phyloP scores from a whole-genome alignment of 2,329 filamentous ascomycete species.

The Annulohypoxylon truncatum region DNA sequence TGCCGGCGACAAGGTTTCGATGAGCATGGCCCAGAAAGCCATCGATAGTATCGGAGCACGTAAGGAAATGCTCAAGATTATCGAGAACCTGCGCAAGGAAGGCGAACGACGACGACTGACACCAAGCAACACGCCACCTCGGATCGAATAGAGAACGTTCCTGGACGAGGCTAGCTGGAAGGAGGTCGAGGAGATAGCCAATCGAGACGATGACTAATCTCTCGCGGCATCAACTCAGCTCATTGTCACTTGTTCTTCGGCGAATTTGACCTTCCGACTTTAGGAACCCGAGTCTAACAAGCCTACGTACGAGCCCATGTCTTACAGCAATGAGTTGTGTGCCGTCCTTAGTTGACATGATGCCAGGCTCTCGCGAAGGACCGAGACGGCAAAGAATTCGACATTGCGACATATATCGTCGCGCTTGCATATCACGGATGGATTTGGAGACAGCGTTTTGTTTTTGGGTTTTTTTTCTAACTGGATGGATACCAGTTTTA shows the following conservation, averaged over 20 bases:
- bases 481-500: conserved; percentile 24
- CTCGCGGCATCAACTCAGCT: background rate
- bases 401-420: conserved; percentile 3
- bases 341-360: background rate
- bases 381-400: conserved; percentile 6
- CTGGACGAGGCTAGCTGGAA: background rate
- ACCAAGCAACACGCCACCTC: conserved; percentile 55
- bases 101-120: conserved; percentile 76
- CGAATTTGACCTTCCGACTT: background rate
- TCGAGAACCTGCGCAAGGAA: conserved; percentile 87
- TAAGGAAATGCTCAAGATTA: conserved; percentile 91
- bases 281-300: background rate
- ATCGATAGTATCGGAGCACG: conserved; percentile 83
- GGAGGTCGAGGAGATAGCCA: background rate
- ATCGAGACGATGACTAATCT: background rate
- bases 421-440: conserved; percentile 20
- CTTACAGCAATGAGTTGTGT: background rate
- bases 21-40: conserved; percentile 89
- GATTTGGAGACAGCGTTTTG: conserved; percentile 24
- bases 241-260: background rate
- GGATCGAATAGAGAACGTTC: conserved; percentile 55
- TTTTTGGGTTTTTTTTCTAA: background rate
- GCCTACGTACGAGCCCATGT: background rate
- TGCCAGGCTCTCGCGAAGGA: background rate
- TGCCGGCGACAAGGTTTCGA: conserved; percentile 86